These are phyloP conservation scores for Ambrosia trifida DNA, from an alignment of 129 eudicot species.

Conservation along the genomic window DNA sequence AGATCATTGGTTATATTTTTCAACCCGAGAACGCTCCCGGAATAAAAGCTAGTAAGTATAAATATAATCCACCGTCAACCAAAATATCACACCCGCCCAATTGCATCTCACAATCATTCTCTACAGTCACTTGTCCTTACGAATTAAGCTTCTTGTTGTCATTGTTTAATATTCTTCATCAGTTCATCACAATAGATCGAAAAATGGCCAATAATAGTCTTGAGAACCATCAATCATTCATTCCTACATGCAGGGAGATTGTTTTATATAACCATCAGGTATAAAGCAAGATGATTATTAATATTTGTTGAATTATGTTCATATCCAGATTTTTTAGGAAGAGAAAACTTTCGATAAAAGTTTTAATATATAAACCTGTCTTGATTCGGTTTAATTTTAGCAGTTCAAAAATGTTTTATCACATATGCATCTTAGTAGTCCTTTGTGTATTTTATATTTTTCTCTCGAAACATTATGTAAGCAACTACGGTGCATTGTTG, in stretches of 20 bases:
- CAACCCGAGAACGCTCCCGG: too few relatives aligned
- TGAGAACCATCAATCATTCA: not conserved
- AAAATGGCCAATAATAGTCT: not conserved
- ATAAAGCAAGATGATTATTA: not conserved
- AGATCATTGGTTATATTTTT: too few relatives aligned
- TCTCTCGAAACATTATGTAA: too few relatives aligned
- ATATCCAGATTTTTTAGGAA: not conserved
- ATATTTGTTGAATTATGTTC: not conserved
- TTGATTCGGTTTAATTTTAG: not conserved
- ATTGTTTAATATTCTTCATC: not conserved
- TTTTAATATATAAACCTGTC: too few relatives aligned
- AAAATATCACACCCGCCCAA: not conserved
- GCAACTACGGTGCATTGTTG: too few relatives aligned
- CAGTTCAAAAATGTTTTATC: not conserved
- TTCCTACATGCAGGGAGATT: not conserved
- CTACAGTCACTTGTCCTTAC: not conserved
- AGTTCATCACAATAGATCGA: not conserved
- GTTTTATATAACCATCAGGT: conserved; percentile 7
- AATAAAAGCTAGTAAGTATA: too few relatives aligned
- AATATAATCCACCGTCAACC: not conserved
- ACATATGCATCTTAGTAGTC: too few relatives aligned
- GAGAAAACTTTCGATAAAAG: not conserved
- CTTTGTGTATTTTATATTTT: too few relatives aligned
- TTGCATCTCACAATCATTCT: not conserved
- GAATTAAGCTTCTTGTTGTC: too few relatives aligned